These are phyloP conservation scores for Pseudotsuga menziesii DNA, from an alignment of 75 land plant species.

Conservation along the genomic window DNA sequence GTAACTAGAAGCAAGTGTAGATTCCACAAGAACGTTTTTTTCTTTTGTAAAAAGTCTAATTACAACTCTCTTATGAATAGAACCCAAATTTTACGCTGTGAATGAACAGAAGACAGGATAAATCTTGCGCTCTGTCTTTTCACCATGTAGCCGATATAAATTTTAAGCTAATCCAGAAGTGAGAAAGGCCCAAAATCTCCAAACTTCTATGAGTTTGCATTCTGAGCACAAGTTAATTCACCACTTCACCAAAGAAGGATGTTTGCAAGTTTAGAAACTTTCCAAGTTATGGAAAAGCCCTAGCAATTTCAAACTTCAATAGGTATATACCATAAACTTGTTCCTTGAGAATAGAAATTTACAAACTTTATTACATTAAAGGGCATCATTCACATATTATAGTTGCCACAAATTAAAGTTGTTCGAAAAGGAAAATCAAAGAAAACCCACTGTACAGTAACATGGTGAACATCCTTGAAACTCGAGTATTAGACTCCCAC, in stretches of 20 bases:
- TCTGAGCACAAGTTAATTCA: not conserved
- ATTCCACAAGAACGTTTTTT: no score
- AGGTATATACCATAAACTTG: not conserved
- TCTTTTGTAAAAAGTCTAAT: not conserved
- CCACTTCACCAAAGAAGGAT: not conserved
- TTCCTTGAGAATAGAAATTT: not conserved
- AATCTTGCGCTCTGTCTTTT: not conserved
- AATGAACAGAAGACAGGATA: not conserved
- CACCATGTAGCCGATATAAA: not conserved
- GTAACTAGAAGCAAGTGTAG: no score
- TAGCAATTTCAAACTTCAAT: not conserved
- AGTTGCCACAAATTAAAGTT: not conserved
- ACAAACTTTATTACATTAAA: not conserved
- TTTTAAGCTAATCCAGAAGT: not conserved
- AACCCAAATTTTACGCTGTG: not conserved
- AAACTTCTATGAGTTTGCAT: not conserved
- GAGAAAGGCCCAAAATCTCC: not conserved
- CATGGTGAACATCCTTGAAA: constrained; percentile 32
- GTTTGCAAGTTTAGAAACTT: not conserved
- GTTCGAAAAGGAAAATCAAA: not conserved
- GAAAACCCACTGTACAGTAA: constrained; percentile 45
- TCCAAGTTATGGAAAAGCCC: not conserved
- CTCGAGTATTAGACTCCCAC: constrained; percentile 29
- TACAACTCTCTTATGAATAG: not conserved
- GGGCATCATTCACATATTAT: not conserved